Percentiles rank a stretch among this genome's conserved stretches.
These are phyloP conservation scores for Corniculantispora saksenae DNA, from an alignment of 2,329 filamentous ascomycete genomes.

Conservation along the genomic window DNA sequence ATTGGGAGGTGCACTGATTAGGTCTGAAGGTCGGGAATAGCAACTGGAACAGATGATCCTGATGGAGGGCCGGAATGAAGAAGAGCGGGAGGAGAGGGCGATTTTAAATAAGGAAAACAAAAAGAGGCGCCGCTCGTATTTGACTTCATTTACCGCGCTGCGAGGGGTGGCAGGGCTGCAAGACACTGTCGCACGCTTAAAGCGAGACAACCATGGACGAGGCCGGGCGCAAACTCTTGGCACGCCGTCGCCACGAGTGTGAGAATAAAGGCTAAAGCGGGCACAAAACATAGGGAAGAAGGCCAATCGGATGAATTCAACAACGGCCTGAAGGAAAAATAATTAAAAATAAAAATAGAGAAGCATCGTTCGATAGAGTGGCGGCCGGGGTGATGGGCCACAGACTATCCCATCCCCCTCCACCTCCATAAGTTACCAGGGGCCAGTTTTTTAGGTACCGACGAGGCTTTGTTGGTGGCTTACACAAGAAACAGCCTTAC, in stretches of 20 bases:
- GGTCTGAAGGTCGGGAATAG: not conserved
- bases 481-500: too few relatives aligned
- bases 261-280: not conserved
- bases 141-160: not conserved
- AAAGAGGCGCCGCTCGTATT: not conserved
- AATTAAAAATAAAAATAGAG: not conserved
- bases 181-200: conserved; percentile 7
- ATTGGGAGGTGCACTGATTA: too few relatives aligned
- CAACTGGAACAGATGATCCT: not conserved
- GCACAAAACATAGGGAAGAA: not conserved
- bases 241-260: not conserved
- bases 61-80: too few relatives aligned
- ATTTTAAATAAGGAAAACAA: not conserved
- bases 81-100: not conserved
- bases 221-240: conserved; percentile 1
- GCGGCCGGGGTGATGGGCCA: not conserved
- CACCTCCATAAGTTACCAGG: too few relatives aligned
- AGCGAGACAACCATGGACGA: conserved; percentile 1
- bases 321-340: not conserved
- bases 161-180: not conserved
- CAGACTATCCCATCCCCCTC: not conserved
- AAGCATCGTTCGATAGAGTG: not conserved
- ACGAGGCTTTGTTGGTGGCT: too few relatives aligned
- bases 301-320: not conserved
- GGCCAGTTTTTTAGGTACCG: too few relatives aligned